phyloP scores from a whole-genome alignment of 306 rosid species.

The Sicyos baderoa region DNA sequence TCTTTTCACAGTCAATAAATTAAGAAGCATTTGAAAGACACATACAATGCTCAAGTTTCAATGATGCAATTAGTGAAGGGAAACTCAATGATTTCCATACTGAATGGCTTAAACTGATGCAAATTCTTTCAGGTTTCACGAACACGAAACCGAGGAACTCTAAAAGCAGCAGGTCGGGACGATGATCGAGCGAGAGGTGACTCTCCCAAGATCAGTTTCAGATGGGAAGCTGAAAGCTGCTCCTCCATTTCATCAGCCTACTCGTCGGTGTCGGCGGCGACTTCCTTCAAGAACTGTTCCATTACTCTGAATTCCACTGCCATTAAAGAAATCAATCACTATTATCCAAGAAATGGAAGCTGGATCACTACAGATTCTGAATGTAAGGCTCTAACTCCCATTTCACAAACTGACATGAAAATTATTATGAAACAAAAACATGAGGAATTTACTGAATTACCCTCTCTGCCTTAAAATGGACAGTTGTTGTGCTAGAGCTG shows the following conservation, averaged over 20 bases:
- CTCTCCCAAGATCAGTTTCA: constrained; percentile 80
- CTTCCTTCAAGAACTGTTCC: constrained; percentile 36
- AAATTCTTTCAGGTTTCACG: constrained; percentile 42
- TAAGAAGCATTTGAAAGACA: not conserved
- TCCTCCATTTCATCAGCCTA: constrained; percentile 58
- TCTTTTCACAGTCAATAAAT: too few species aligned
- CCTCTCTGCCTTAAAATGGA: not conserved
- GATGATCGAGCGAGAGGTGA: constrained; percentile 49
- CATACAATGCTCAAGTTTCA: not conserved
- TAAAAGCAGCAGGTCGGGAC: constrained; percentile 42
- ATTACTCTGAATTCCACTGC: constrained; percentile 32
- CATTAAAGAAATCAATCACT: constrained; percentile 23
- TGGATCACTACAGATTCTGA: constrained; percentile 97
- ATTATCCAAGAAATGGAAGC: constrained; percentile 42
- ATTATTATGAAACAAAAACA: not conserved
- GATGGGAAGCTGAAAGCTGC: constrained; percentile 81
- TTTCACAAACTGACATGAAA: not conserved
- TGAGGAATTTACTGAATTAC: constrained; percentile 16
- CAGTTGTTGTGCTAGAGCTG: constrained; percentile 95
- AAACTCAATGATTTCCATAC: not conserved
- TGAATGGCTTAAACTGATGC: not conserved
- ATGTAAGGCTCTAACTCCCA: constrained; percentile 37
- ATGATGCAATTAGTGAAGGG: too few species aligned
- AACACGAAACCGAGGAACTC: constrained; percentile 44
- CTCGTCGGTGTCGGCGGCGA: constrained; percentile 45